Evolutionary conservation across 1,139 yeast genomes (phyloP), one percentile per base, ranked within the genome.

Genomic region (Torulaspora globosa): DNA sequence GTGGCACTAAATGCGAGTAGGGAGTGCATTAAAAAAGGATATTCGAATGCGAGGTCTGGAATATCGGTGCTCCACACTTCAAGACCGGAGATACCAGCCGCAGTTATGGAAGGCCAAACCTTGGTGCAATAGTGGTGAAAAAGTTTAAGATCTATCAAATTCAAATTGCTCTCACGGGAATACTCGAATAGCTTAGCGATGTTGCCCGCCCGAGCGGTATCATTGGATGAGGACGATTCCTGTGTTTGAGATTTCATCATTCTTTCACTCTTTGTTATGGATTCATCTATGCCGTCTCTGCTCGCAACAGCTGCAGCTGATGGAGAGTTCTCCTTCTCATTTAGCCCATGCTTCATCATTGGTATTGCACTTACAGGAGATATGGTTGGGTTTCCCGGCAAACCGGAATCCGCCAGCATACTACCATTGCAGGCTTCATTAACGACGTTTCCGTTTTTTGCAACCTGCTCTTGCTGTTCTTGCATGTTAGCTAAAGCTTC

Each of bases 11-110:
- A 86, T 12, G 96, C 95, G 46, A 90, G 70, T 2, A 90, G 74
- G 1, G 95, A 81, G 65, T 90, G 97, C 97, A 90, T 89, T 54
- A 90, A 70, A 58, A 87, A 89, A 14, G 96, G 96, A 64, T 83
- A 83, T 49, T 84, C 80, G 66, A 90, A 88, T 7, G 97, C 96
- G 50, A 90, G 71, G 72, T 81, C 79, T 1, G 97, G 96, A 14
- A 90, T 87, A 57, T 87, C 95, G 43, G 78, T 79, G 46, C 82
- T 79, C 97, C 97, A 90, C 30, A 90, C 84, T 54, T 83, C 79
- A 28, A 86, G 81, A 55, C 85, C 95, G 15, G 94, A 83, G 30
- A 89, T 87, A 1, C 96, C 96, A 0, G 96, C 95, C 1, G 84
- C 87, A 0, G 95, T 85, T 41, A 90, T 87, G 1, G 97, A 86